Evolutionary conservation across 2,329 filamentous ascomycete genomes (phyloP).

Genomic region (Apiospora koreana): DNA sequence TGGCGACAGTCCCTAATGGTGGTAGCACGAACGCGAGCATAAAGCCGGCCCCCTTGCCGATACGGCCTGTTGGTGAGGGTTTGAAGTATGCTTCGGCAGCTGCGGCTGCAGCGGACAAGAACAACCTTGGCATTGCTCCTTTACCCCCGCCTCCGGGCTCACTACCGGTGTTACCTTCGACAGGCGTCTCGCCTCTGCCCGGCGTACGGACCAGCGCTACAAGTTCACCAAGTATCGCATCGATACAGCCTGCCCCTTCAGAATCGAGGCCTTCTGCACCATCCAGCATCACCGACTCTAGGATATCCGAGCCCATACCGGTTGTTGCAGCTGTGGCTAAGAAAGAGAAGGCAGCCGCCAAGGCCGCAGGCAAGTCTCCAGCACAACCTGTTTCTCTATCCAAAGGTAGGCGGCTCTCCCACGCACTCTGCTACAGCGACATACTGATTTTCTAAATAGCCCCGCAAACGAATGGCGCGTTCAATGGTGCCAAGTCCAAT

Average conservation of each 20-base stretch:
- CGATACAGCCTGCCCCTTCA: conserved; percentile 46
- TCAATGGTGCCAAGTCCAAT: conserved; percentile 52
- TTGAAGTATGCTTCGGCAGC: conserved; percentile 97
- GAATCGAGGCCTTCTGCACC: conserved; percentile 26
- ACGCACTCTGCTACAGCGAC: conserved; percentile 20
- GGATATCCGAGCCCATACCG: conserved; percentile 32
- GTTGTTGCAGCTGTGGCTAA: conserved; percentile 27
- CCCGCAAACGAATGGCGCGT: conserved; percentile 50
- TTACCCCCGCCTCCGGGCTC: conserved; percentile 84
- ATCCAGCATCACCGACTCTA: conserved; percentile 36
- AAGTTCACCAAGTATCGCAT: conserved; percentile 52
- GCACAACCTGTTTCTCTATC: conserved; percentile 44
- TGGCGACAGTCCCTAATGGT: conserved; percentile 63
- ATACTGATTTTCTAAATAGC: conserved; percentile 27
- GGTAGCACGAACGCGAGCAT: conserved; percentile 59
- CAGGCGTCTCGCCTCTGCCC: conserved; percentile 48
- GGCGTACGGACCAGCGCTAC: conserved; percentile 54
- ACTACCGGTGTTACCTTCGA: conserved; percentile 34
- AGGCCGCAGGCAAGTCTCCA: conserved; percentile 46
- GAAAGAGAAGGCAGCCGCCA: conserved; percentile 38
- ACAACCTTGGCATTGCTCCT: conserved; percentile 90
- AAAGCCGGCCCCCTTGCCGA: conserved; percentile 90
- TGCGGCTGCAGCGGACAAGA: conserved; percentile 82
- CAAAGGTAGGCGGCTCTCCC: conserved; percentile 40
- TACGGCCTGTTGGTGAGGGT: conserved; percentile 82